Evolutionary conservation across 768 basidiomycete species (phyloP), one percentile per base, ranked within the genome.

Genomic region (Kwoniella sp.): DNA sequence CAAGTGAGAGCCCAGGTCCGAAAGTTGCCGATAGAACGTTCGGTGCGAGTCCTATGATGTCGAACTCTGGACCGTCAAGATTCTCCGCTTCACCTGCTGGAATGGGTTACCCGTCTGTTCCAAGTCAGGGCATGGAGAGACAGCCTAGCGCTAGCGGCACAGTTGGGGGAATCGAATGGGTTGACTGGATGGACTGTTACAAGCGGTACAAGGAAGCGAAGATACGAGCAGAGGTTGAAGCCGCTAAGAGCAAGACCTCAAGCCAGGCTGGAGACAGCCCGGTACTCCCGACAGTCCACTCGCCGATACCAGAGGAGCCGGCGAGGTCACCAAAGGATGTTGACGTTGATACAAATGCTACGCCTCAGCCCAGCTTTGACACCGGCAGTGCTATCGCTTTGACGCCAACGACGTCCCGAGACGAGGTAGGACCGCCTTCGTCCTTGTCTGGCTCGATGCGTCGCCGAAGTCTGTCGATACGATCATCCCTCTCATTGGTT

Each of bases 151-250:
- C 57, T 7, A 56, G 53, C 28, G 62, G 58, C 7, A 50, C 58
- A 4, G 53, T 72, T 15, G 64, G 69, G 22, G 75, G 73, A 17
- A 74, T 77, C 48, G 76, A 77, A 50, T 78, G 77, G 77, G 74
- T 78, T 23, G 76, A 78, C 47, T 78, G 76, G 76, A 57, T 76
- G 48, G 77, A 77, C 59, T 74, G 75, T 60, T 77, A 77, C 61
- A 70, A 76, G 41, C 60, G 67, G 56, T 68, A 70, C 67, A 76
- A 77, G 57, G 74, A 76, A 42, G 76, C 73, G 28, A 76, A 76
- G 57, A 70, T 77, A 19, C 44, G 69, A 17, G 70, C 75, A 0
- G 77, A 76, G 45, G 44, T 57, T 2, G 51, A 48, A 23, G 40
- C 19, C 31, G 48, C 45, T 3, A 41, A 27, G 32, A 17, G 45